Evolutionary conservation across 768 basidiomycete genomes (phyloP).

Genomic region (Termitomyces sp.): DNA sequence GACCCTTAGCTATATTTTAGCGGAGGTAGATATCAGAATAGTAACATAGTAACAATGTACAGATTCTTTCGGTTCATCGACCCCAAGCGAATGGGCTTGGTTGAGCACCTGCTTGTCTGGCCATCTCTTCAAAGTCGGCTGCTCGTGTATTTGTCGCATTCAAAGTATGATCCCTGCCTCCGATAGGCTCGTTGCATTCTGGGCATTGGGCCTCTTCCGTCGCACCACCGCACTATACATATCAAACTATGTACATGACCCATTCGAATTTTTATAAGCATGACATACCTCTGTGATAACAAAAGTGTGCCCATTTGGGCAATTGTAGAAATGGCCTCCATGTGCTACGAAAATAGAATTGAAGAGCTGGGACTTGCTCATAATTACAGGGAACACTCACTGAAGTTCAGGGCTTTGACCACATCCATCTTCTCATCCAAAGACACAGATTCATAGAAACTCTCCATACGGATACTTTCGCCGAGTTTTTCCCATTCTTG

Average conservation of each 20-base stretch:
- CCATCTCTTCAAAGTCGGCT: conserved; percentile 44
- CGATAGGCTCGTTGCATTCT: conserved; percentile 54
- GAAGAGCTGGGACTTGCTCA: neutral
- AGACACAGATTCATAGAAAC: conserved; percentile 50
- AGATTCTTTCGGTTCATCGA: neutral
- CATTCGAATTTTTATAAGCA: neutral
- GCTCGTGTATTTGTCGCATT: conserved; percentile 39
- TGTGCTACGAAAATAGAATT: conserved; percentile 20
- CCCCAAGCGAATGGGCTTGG: conserved; percentile 8
- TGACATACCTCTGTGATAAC: conserved; percentile 50
- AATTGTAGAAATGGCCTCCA: conserved; percentile 45
- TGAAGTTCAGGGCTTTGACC: conserved; percentile 46
- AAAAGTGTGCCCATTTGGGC: conserved; percentile 59
- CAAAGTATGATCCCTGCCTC: conserved; percentile 42
- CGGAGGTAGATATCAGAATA: too few relatives aligned
- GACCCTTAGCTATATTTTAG: too few relatives aligned
- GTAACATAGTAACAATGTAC: too few relatives aligned
- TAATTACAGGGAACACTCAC: conserved; percentile 24
- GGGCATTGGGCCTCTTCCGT: conserved; percentile 45
- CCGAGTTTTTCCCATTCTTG: conserved; percentile 45
- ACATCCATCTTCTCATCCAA: conserved; percentile 49
- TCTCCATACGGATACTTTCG: conserved; percentile 32
- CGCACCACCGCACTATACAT: conserved; percentile 54
- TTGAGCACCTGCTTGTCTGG: conserved; percentile 12
- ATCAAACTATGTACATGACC: neutral